Base-by-base conservation (phyloP, 192 early-diverging fungal species). In the Phlyctochytrium arcticum region DNA sequence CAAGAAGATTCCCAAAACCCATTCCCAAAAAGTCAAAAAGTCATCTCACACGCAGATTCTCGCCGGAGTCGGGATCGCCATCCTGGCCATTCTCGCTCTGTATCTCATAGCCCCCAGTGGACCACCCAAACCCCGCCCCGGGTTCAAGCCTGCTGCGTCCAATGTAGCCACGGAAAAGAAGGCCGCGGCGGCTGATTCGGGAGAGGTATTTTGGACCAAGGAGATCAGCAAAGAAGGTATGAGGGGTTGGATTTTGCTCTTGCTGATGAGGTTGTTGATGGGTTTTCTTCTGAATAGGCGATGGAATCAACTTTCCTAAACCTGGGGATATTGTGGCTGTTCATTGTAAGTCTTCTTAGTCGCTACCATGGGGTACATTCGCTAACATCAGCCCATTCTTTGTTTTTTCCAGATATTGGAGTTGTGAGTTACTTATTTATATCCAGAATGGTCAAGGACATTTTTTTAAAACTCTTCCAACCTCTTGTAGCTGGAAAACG, bases 401-500 rank as follows among this genome's bases (percentile, higher is more conserved):
- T 21, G 0, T 0, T n/a, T 21, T 44, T 21, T n/a, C 21, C 42
- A 44, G 42, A 44, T 44, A 44, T 21, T 21, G 42, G 42, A n/a
- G 15, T 44, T 44, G 42, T 44, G 21, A 44, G 42, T 53, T n/a
- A n/a, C n/a, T n/a, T n/a, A n/a, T n/a, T n/a, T n/a, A n/a, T n/a
- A n/a, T n/a, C n/a, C n/a, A n/a, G n/a, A n/a, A n/a, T n/a, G n/a
- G n/a, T n/a, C n/a, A n/a, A n/a, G n/a, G n/a, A n/a, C n/a, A n/a
- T n/a, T n/a, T n/a, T n/a, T n/a, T n/a, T n/a, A n/a, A n/a, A 15
- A 15, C 15, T 3, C 26, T 53, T 27, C 50, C 2, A n/a, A n/a
- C n/a, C n/a, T n/a, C 26, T 2, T 59, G 31, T 46, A 75, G 69
- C 55, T 75, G 27, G 36, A 64, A 23, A 70, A 72, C 54, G 92